Base-by-base conservation (phyloP, 257 asterid genomes). In the Pogostemon cablin region DNA sequence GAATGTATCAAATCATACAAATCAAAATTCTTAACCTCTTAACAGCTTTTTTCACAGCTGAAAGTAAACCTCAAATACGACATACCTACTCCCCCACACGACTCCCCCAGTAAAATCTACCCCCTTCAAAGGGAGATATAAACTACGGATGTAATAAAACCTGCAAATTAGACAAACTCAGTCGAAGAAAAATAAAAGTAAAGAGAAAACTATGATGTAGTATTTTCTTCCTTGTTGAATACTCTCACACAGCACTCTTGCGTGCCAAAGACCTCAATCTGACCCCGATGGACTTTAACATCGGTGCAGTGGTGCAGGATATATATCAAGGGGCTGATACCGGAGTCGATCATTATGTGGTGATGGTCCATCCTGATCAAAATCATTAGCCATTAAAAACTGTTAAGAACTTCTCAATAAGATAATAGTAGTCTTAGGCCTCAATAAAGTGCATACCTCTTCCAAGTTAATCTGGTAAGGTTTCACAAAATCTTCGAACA, bases 401-500 rank as follows among this genome's bases (percentile, higher is more conserved):
- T 64, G 54, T 32, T 67, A 41, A 42, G n/a, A 10, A 53, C 59
- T 3, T 34, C 7, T 32, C 10, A 70, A 5, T 37, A 20, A 9
- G 49, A 34, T 44, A 12, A 12, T 38, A 32, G 38, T 37, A 66
- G 32, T 52, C 32, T 42, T 6, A 42, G 64, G 47, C 32, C 44
- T 10, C 78, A 35, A 63, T 66, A 15, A 25, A 58, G 39, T 35
- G 32, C 53, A 3, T 78, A 89, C 99, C 96, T 89, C 87, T 4
- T 87, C 93, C 73, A 79, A 77, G 87, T 86, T 79, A 75, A 89
- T 87, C 81, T 81, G 91, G 88, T 75, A 84, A 78, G 98, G 95
- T 80, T 86, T 87, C 80, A 79, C 96, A 79, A 87, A 89, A 82
- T 95, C 99, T 78, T 91, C 95, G 68, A 91, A 95, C 99, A 95